Evolutionary conservation across 2,329 filamentous ascomycete genomes (phyloP).

Genomic region (Colletotrichum higginsianum): DNA sequence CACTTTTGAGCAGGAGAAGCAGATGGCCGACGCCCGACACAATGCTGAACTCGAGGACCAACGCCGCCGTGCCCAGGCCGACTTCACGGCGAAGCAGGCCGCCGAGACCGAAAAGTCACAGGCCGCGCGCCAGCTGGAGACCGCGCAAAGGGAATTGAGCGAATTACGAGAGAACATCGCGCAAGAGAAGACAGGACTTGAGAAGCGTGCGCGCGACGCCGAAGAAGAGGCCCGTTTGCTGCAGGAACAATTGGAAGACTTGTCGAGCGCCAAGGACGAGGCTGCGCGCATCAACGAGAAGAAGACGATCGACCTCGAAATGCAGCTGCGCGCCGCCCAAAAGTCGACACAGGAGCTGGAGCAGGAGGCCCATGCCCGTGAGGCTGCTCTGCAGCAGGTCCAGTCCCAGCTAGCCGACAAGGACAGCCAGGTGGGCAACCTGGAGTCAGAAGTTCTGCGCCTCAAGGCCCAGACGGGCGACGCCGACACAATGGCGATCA

Average conservation of each 20-base stretch:
- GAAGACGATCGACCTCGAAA: conserved; percentile 68
- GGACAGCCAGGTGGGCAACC: conserved; percentile 78
- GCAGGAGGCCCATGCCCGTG: conserved; percentile 70
- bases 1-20: conserved; percentile 88
- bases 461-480: conserved; percentile 91
- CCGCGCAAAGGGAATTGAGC: conserved; percentile 66
- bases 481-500: conserved; percentile 85
- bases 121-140: conserved; percentile 65
- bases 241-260: conserved; percentile 86
- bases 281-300: conserved; percentile 74
- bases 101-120: conserved; percentile 70
- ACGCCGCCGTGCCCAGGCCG: conserved; percentile 85
- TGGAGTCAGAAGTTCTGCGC: conserved; percentile 87
- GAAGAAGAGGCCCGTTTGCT: conserved; percentile 81
- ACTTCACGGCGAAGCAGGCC: conserved; percentile 78
- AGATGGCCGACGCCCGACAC: conserved; percentile 83
- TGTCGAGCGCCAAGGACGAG: conserved; percentile 75
- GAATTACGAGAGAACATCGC: conserved; percentile 65
- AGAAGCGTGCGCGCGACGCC: conserved; percentile 78
- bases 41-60: conserved; percentile 88
- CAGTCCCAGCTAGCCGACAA: conserved; percentile 79
- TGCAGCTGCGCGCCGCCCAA: conserved; percentile 63
- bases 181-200: conserved; percentile 74
- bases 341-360: conserved; percentile 70
- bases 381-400: conserved; percentile 69